Conservation (phyloP, 306 rosid genomes). For the Aeschynomene evenia region DNA sequence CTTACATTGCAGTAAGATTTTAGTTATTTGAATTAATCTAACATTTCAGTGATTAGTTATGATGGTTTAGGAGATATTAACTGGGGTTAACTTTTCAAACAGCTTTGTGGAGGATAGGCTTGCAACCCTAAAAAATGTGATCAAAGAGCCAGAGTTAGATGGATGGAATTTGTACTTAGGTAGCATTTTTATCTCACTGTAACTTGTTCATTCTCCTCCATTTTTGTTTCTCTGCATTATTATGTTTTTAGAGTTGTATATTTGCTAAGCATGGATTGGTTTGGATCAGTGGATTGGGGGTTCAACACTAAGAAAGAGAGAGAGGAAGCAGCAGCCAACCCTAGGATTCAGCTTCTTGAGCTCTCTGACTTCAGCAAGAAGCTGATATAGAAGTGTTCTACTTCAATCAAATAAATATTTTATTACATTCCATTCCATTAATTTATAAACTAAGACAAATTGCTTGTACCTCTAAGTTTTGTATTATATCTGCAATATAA, state of each 20-base stretch:
- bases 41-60: not conserved
- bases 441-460: not conserved
- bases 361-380: slow-evolving; percentile 67
- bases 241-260: not conserved
- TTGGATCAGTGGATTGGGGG: slow-evolving; percentile 71
- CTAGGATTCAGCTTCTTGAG: slow-evolving; percentile 60
- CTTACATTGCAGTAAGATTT: slow-evolving; percentile 74
- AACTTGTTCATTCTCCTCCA: not conserved
- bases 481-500: not conserved
- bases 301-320: slow-evolving; percentile 86
- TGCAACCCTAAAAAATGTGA: slow-evolving; percentile 79
- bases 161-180: slow-evolving; percentile 85
- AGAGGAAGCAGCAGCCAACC: slow-evolving; percentile 70
- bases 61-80: slow-evolving; percentile 20
- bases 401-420: not conserved
- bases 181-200: slow-evolving; percentile 22
- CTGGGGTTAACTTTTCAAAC: slow-evolving; percentile 18
- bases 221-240: slow-evolving; percentile 1
- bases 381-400: slow-evolving; percentile 51
- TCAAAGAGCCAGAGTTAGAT: slow-evolving; percentile 81
- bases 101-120: slow-evolving; percentile 91
- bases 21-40: not conserved
- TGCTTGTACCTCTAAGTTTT: not conserved
- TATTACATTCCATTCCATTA: slow-evolving; percentile 15
- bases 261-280: slow-evolving; percentile 20